Evolutionary conservation across 2,329 filamentous ascomycete genomes (phyloP), one percentile per base, ranked within the genome.

Genomic region (Laburnicola sp.): DNA sequence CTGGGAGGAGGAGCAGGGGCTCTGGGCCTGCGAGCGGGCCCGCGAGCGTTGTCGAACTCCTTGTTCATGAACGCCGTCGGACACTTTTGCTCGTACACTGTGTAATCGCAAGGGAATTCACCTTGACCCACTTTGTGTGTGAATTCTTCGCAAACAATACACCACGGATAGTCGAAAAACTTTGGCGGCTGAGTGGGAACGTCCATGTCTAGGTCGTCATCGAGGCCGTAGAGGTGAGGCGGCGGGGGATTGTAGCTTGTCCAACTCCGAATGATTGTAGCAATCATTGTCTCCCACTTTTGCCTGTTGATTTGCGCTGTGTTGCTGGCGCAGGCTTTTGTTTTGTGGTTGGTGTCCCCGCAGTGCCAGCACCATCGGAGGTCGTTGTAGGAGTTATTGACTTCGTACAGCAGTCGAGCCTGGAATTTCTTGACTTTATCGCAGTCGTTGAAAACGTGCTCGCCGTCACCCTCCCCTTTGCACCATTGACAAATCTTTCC

Each of bases 281-380:
- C 25, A 16, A 56, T 47, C 36, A 45, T 42, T 4, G 34, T 16
- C 9, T 48, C 25, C 56, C 56, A 57, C 31, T 44, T 36, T 1
- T 22, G 25, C 25, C 34, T 48, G 4, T 46, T 45, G 6, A 44
- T 26, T 9, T 31, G 25, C 22, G 41, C 40, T 11, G 40, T 37
- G 3, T 25, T 45, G 3, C 22, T 16, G 37, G 21, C 46, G 34
- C 48, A 54, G 11, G 23, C 35, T 7, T 31, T 27, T n/a, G 51
- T 54, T 11, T 11, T 40, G 38, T 57, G 56, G 35, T 50, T 35
- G 5, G 41, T 39, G 9, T n/a, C 10, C 2, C 43, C 23, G 26
- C 51, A 59, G 28, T 57, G 51, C 54, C 51, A 59, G 35, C 57
- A 59, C 49, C 51, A 59, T 4, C 41, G 23, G 9, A 54, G n/a